A percentile compares a stretch with the other conserved stretches of the same genome.
phyloP scores from a whole-genome alignment of 352 stramenopile genomes.

The Phytophthora kernoviae region DNA sequence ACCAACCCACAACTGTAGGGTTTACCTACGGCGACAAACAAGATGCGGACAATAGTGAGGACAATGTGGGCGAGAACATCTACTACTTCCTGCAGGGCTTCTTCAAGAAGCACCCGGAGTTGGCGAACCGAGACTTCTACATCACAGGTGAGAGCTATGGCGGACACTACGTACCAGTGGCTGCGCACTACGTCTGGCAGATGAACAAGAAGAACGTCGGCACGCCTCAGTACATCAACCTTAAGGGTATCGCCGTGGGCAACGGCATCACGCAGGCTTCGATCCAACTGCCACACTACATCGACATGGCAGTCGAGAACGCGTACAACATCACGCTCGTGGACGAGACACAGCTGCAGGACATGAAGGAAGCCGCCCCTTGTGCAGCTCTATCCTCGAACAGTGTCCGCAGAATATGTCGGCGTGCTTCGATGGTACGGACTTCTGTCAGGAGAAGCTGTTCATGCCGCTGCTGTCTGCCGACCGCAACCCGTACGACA shows the following conservation, averaged over 20 bases:
- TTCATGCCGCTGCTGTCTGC: slow-evolving; percentile 43
- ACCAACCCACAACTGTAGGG: slow-evolving; percentile 63
- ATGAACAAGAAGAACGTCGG: slow-evolving; percentile 43
- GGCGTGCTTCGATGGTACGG: slow-evolving; percentile 46
- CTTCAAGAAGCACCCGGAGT: slow-evolving; percentile 60
- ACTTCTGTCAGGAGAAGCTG: slow-evolving; percentile 61
- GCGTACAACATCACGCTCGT: slow-evolving; percentile 66
- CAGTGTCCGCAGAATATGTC: slow-evolving; percentile 45
- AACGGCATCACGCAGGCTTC: slow-evolving; percentile 59
- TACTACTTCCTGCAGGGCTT: slow-evolving; percentile 74
- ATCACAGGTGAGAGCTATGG: slow-evolving; percentile 76
- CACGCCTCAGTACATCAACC: slow-evolving; percentile 35
- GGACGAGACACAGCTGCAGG: slow-evolving; percentile 29
- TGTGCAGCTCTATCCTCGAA: slow-evolving; percentile 34
- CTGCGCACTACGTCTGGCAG: slow-evolving; percentile 59
- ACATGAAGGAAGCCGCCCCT: slow-evolving; percentile 45
- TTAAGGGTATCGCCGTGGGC: slow-evolving; percentile 57
- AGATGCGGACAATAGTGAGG: slow-evolving; percentile 49
- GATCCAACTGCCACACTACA: slow-evolving; percentile 41
- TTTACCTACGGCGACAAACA: slow-evolving; percentile 53
- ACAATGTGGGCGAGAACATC: slow-evolving; percentile 69
- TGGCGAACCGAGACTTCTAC: slow-evolving; percentile 63
- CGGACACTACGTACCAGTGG: slow-evolving; percentile 66
- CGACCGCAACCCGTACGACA: slow-evolving; percentile 62
- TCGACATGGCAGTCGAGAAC: slow-evolving; percentile 67